Conservation (phyloP, 345 rosid genomes). For the Barbarea vulgaris region DNA sequence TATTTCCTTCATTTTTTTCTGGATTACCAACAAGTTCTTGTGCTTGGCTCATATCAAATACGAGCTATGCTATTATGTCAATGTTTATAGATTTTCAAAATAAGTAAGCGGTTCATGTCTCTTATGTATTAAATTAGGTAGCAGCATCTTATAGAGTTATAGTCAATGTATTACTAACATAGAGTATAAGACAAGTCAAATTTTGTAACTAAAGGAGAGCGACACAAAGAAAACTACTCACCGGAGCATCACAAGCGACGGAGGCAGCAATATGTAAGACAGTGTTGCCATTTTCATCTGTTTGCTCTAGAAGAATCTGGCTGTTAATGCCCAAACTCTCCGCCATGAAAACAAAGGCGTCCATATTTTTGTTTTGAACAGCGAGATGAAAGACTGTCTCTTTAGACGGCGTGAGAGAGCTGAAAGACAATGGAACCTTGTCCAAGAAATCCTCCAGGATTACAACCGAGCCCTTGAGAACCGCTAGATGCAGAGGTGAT, state of each 20-base stretch:
- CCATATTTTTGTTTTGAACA: constrained; percentile 52
- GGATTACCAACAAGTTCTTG: not conserved
- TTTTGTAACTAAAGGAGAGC: not conserved
- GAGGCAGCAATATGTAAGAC: constrained; percentile 60
- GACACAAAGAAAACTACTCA: constrained; percentile 12
- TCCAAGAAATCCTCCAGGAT: constrained; percentile 50
- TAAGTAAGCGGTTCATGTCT: not conserved
- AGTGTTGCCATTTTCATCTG: constrained; percentile 54
- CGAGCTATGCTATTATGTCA: not conserved
- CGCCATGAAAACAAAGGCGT: constrained; percentile 45
- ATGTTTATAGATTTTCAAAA: not conserved
- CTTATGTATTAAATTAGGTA: too few relatives aligned
- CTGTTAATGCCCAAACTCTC: constrained; percentile 42
- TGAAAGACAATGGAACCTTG: constrained; percentile 21
- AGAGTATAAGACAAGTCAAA: not conserved
- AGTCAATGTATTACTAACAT: not conserved
- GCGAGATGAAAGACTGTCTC: constrained; percentile 58
- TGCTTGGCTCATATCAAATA: too few relatives aligned
- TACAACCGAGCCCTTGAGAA: constrained; percentile 49
- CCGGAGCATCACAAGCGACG: constrained; percentile 26
- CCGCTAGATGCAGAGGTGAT: constrained; percentile 58
- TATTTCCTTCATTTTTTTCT: not conserved
- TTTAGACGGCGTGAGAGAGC: constrained; percentile 21
- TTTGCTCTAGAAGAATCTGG: constrained; percentile 34
- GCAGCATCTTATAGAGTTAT: too few relatives aligned